Conservation (phyloP, 441 rosid genomes). For the Syzygium syzygioides region DNA sequence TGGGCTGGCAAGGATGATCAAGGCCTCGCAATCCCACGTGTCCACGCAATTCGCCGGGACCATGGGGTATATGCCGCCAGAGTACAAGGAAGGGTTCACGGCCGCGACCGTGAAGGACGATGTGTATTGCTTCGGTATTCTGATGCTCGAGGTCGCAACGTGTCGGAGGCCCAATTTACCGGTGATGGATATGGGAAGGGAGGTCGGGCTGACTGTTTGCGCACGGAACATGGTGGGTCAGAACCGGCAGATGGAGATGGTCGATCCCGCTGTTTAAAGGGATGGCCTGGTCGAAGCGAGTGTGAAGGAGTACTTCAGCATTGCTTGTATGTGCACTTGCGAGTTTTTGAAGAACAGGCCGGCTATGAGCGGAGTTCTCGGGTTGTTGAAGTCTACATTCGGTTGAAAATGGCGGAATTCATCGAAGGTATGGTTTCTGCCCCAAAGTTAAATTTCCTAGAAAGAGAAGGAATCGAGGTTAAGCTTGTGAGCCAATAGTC, state of each 20-base stretch:
- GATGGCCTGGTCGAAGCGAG: conserved; percentile 21
- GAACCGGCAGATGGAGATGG: conserved; percentile 45
- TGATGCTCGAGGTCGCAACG: background rate
- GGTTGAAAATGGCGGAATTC: background rate
- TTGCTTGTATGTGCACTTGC: conserved; percentile 49
- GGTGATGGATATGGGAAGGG: background rate
- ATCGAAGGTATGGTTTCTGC: background rate
- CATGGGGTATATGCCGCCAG: background rate
- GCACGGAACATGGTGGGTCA: conserved; percentile 29
- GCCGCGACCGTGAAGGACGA: background rate
- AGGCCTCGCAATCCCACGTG: background rate
- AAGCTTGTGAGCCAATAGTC: background rate
- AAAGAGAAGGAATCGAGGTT: background rate
- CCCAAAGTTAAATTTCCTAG: background rate
- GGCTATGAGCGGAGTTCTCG: conserved; percentile 39
- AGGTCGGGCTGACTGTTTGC: background rate
- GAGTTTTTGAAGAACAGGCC: conserved; percentile 43
- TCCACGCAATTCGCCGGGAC: background rate
- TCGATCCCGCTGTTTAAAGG: conserved; percentile 20
- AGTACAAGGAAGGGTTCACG: background rate
- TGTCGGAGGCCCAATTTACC: background rate
- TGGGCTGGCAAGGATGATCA: background rate
- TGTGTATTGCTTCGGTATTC: background rate
- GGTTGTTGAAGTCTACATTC: conserved; percentile 22
- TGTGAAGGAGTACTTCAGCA: conserved; percentile 46